Percentiles rank a stretch among this genome's conserved stretches.
Evolutionary conservation across 768 basidiomycete genomes (phyloP).

Genomic region (Trametes meyenii): DNA sequence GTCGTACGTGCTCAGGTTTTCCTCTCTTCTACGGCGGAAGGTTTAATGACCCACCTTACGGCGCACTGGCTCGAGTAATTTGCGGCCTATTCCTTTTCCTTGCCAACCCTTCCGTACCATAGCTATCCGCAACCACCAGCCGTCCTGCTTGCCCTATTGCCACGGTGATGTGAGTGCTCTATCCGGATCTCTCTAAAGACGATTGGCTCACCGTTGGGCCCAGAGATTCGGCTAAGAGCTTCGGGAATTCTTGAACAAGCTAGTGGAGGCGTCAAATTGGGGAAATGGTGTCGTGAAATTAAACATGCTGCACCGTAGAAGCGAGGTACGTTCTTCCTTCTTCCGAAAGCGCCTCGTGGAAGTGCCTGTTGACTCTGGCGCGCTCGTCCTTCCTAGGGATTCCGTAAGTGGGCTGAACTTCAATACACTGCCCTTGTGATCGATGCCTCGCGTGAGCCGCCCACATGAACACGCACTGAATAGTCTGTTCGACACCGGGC

Average conservation of each 20-base stretch:
- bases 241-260: not conserved
- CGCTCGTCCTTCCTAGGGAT: constrained; percentile 1
- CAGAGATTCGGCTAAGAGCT: not conserved
- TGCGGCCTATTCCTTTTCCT: constrained; percentile 1
- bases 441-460: too few relatives aligned
- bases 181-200: not conserved
- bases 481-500: not conserved
- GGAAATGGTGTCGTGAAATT: not conserved
- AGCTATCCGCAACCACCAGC: constrained; percentile 7
- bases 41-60: not conserved
- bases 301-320: not conserved
- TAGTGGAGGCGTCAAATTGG: not conserved
- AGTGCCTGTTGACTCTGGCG: not conserved
- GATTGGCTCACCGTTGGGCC: not conserved
- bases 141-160: not conserved
- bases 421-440: not conserved
- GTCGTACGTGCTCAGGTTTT: too few relatives aligned
- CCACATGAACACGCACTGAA: not conserved
- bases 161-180: not conserved
- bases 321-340: constrained; percentile 1
- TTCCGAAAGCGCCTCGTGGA: not conserved
- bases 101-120: not conserved
- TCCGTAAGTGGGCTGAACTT: not conserved
- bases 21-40: too few relatives aligned
- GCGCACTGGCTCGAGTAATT: constrained; percentile 5